Percentiles rank a stretch among this genome's conserved stretches.
phyloP scores from a whole-genome alignment of 2,329 filamentous ascomycete genomes.

The Xylaria polymorpha region DNA sequence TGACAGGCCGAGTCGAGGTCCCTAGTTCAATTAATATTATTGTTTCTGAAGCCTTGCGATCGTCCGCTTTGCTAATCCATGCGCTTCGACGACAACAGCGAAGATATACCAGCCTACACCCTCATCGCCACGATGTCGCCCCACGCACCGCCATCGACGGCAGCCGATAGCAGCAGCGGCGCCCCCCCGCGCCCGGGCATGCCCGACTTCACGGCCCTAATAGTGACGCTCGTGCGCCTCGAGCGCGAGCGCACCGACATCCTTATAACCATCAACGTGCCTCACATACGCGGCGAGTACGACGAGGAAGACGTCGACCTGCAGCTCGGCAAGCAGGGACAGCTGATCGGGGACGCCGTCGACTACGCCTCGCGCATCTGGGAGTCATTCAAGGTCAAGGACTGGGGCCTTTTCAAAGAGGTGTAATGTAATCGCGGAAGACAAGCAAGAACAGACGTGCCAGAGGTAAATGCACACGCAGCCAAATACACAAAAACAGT shows the following conservation, averaged over 20 bases:
- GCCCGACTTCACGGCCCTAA: conserved; percentile 77
- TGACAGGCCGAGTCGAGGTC: not conserved
- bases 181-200: conserved; percentile 53
- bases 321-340: conserved; percentile 72
- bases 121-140: conserved; percentile 74
- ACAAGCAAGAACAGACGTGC: not conserved
- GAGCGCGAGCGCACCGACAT: conserved; percentile 82
- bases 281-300: conserved; percentile 81
- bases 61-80: conserved; percentile 21
- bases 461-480: not conserved
- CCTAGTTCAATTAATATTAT: not conserved
- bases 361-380: conserved; percentile 76
- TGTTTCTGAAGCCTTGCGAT: not conserved
- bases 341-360: conserved; percentile 74
- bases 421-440: conserved; percentile 42
- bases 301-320: conserved; percentile 77
- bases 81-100: conserved; percentile 48
- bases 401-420: conserved; percentile 79
- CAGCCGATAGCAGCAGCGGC: conserved; percentile 48
- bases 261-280: conserved; percentile 87
- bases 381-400: conserved; percentile 79
- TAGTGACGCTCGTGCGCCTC: conserved; percentile 81
- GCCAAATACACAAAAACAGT: not conserved
- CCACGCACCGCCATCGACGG: conserved; percentile 49
- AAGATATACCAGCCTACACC: conserved; percentile 71